Conservation (phyloP, 140 eudicot species). For the Anethum foeniculum region DNA sequence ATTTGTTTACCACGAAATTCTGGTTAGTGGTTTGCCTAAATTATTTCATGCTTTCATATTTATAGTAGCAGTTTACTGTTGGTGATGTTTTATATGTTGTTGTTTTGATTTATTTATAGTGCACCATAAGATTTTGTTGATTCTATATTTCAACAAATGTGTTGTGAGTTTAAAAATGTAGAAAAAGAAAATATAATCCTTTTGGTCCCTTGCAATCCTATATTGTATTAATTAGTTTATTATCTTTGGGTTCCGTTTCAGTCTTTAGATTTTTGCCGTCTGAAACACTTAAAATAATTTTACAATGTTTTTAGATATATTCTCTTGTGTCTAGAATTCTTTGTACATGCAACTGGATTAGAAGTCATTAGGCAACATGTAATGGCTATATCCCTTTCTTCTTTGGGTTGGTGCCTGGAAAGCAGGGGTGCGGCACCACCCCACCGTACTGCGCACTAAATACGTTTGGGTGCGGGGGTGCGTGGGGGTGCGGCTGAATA, state of each 20-base stretch:
- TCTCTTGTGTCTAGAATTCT: not conserved
- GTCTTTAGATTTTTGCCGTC: not conserved
- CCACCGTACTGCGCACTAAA: too few relatives aligned
- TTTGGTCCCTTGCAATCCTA: not conserved
- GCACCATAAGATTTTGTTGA: not conserved
- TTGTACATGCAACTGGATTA: not conserved
- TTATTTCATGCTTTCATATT: not conserved
- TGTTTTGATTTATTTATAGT: not conserved
- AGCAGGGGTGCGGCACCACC: too few relatives aligned
- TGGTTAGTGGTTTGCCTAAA: constrained; percentile 36
- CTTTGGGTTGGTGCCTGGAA: too few relatives aligned
- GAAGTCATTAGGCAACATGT: not conserved
- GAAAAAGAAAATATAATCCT: not conserved
- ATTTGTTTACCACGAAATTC: constrained; percentile 93
- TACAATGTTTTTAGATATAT: not conserved
- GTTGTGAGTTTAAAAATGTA: not conserved
- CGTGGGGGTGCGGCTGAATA: too few relatives aligned
- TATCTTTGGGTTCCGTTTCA: not conserved
- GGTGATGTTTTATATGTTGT: not conserved
- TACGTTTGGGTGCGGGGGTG: too few relatives aligned
- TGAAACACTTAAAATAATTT: not conserved
- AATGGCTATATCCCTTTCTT: not conserved
- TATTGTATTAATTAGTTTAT: not conserved
- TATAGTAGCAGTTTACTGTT: not conserved
- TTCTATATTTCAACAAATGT: not conserved